phyloP scores from a whole-genome alignment of 768 basidiomycete genomes.

The Amanita thiersii region DNA sequence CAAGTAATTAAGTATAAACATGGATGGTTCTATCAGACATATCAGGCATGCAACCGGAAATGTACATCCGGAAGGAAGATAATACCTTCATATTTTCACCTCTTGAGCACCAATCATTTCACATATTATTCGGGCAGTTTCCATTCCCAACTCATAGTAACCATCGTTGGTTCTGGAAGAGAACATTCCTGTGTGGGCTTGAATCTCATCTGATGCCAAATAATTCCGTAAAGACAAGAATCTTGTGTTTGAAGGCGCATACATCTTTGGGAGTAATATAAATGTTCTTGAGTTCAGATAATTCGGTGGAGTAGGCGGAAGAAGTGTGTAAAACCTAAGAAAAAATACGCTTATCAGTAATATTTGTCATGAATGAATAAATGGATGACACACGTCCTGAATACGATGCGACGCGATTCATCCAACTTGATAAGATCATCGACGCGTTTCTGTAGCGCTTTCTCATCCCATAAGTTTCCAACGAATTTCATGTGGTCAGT shows the following conservation, averaged over 20 bases:
- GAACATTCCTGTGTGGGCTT: slow-evolving; percentile 90
- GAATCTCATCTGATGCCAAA: slow-evolving; percentile 65
- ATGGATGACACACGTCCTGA: slow-evolving; percentile 53
- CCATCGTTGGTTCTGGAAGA: slow-evolving; percentile 75
- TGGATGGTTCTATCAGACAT: too few species aligned
- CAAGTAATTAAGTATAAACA: too few species aligned
- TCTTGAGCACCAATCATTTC: too few species aligned
- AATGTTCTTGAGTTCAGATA: slow-evolving; percentile 63
- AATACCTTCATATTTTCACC: too few species aligned
- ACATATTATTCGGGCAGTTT: slow-evolving; percentile 52
- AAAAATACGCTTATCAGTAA: background rate
- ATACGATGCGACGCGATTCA: slow-evolving; percentile 53
- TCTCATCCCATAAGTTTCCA: slow-evolving; percentile 77
- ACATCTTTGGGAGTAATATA: slow-evolving; percentile 58
- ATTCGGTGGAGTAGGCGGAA: slow-evolving; percentile 62
- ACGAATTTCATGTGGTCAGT: slow-evolving; percentile 90
- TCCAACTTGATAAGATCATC: slow-evolving; percentile 55
- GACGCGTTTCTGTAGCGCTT: slow-evolving; percentile 50
- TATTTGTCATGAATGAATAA: background rate
- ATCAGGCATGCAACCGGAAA: too few species aligned
- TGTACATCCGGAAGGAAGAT: too few species aligned
- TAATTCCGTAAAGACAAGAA: slow-evolving; percentile 64
- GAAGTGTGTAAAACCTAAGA: slow-evolving; percentile 67
- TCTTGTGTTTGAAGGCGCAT: slow-evolving; percentile 36
- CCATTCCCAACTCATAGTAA: slow-evolving; percentile 79